These are phyloP conservation scores for Solanum lycopersicoides DNA, from an alignment of 257 asterid genomes.

Conservation along the genomic window DNA sequence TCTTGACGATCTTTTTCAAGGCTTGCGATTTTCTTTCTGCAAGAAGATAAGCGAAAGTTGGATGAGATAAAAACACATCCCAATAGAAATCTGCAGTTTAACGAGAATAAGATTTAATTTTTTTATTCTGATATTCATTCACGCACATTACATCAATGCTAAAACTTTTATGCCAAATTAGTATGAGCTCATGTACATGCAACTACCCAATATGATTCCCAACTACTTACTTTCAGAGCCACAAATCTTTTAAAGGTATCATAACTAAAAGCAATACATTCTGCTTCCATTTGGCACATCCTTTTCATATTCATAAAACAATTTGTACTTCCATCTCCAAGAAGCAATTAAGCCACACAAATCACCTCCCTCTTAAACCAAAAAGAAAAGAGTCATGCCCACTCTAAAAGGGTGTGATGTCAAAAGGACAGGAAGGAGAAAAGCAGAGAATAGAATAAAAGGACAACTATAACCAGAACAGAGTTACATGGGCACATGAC, in stretches of 20 bases:
- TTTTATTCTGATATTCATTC: not conserved
- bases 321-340: not conserved
- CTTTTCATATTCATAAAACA: not conserved
- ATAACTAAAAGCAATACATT: not conserved
- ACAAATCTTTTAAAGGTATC: not conserved
- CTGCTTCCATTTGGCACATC: not conserved
- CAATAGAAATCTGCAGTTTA: not conserved
- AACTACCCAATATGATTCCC: not conserved
- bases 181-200: not conserved
- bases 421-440: not conserved
- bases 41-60: not conserved
- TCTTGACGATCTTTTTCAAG: conserved; percentile 91
- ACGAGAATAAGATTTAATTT: not conserved
- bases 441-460: conserved; percentile 1
- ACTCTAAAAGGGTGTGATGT: not conserved
- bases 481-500: not conserved
- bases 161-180: not conserved
- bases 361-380: not conserved
- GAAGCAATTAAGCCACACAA: not conserved
- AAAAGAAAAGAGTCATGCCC: not conserved
- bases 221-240: not conserved
- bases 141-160: not conserved
- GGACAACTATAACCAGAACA: not conserved
- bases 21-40: conserved; percentile 75
- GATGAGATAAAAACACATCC: not conserved